These are phyloP conservation scores for Leccinum sublutescens DNA, from an alignment of 768 basidiomycete species.

Conservation along the genomic window DNA sequence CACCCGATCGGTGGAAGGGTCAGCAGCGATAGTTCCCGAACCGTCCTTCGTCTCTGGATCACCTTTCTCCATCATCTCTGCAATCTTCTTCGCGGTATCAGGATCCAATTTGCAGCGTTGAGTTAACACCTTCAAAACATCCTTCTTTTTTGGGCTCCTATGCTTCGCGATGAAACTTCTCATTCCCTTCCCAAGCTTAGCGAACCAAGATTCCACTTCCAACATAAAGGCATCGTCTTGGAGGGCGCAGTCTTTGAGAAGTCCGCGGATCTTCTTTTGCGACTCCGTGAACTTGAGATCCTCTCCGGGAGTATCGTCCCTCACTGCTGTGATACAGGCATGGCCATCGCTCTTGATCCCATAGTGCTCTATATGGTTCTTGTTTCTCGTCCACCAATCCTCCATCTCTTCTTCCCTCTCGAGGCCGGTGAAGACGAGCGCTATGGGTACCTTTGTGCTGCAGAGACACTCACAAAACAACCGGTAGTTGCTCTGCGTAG, in stretches of 20 bases:
- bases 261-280: constrained; percentile 15
- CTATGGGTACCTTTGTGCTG: constrained; percentile 35
- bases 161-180: constrained; percentile 15
- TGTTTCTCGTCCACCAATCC: constrained; percentile 35
- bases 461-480: constrained; percentile 43
- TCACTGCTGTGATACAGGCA: constrained; percentile 32
- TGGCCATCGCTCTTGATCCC: constrained; percentile 31
- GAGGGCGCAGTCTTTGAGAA: constrained; percentile 19
- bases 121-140: constrained; percentile 19
- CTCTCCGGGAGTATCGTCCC: constrained; percentile 20
- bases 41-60: constrained; percentile 1
- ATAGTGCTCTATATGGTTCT: constrained; percentile 17
- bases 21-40: neutral
- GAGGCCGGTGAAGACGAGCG: constrained; percentile 42
- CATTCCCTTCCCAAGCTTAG: constrained; percentile 12
- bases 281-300: constrained; percentile 25
- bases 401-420: constrained; percentile 35
- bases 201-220: constrained; percentile 22
- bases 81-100: constrained; percentile 26
- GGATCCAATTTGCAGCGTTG: constrained; percentile 10
- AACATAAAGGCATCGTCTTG: constrained; percentile 9
- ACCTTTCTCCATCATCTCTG: constrained; percentile 19
- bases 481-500: constrained; percentile 37
- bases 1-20: neutral
- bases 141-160: constrained; percentile 15